A percentile compares a stretch with the other conserved stretches of the same genome.
These are phyloP conservation scores for Coniochaeta ligniaria DNA, from an alignment of 2,329 filamentous ascomycete genomes.

Conservation along the genomic window DNA sequence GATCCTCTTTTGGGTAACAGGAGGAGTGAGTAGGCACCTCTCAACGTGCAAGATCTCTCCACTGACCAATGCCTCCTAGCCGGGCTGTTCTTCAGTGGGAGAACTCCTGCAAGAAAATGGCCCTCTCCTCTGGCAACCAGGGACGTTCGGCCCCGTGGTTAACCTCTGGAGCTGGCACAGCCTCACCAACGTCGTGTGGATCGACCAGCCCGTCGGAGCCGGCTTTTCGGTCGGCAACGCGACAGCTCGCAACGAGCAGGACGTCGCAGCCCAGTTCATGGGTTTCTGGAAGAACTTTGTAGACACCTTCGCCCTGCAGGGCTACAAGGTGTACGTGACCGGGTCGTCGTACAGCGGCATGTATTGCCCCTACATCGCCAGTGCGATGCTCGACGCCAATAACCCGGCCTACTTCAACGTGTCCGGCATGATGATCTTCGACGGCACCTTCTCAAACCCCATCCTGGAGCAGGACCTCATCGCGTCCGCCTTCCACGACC, in stretches of 20 bases:
- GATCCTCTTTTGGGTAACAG: constrained; percentile 52
- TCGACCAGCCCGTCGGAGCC: constrained; percentile 57
- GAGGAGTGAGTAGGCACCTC: constrained; percentile 23
- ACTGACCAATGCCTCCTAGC: constrained; percentile 17
- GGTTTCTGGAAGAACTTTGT: constrained; percentile 72
- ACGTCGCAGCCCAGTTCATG: constrained; percentile 60
- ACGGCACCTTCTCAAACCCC: constrained; percentile 44
- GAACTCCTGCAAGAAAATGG: constrained; percentile 70
- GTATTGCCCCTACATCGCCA: constrained; percentile 62
- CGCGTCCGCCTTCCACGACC: constrained; percentile 48
- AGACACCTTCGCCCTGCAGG: constrained; percentile 55
- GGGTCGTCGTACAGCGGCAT: constrained; percentile 58
- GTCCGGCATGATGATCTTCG: constrained; percentile 61
- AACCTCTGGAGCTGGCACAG: constrained; percentile 67
- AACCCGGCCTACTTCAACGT: constrained; percentile 60
- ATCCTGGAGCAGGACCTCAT: constrained; percentile 33
- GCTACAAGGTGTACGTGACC: constrained; percentile 60
- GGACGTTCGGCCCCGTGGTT: constrained; percentile 52
- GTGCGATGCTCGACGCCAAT: constrained; percentile 61
- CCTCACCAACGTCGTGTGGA: constrained; percentile 68
- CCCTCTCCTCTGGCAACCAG: constrained; percentile 60
- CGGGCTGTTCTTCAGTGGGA: constrained; percentile 50
- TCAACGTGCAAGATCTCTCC: not conserved
- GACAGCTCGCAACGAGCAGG: constrained; percentile 55
- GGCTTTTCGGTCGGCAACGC: constrained; percentile 60